Evolutionary conservation across 129 eudicot genomes (phyloP).

Genomic region (Sambucus nigra): DNA sequence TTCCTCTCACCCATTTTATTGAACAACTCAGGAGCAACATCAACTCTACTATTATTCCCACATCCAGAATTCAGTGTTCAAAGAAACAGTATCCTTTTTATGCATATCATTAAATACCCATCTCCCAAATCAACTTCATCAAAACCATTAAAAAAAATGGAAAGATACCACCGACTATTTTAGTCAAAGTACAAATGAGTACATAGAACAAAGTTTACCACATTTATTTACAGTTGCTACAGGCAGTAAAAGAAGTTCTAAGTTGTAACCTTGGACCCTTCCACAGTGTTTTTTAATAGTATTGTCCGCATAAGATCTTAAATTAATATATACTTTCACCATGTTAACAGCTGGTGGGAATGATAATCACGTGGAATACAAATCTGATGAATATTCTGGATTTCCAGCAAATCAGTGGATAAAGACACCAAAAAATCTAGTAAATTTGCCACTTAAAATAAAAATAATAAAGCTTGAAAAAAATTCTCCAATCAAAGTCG

Average conservation of each 20-base stretch:
- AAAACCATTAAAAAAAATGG: no score
- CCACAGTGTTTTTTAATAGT: no score
- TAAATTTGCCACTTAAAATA: no score
- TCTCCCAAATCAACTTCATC: conserved; percentile 31
- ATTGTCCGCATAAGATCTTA: no score
- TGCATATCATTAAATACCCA: conserved; percentile 31
- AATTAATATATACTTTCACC: no score
- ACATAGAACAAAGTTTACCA: no score
- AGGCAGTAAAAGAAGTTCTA: no score
- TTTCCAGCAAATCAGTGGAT: neutral
- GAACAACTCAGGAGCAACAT: conserved; percentile 34
- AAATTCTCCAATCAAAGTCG: no score
- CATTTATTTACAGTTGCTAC: no score
- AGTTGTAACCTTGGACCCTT: no score
- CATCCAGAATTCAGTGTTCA: conserved; percentile 49
- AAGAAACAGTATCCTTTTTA: conserved; percentile 39
- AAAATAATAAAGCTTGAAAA: no score
- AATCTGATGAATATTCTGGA: neutral
- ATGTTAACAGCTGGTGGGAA: neutral
- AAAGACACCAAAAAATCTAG: neutral
- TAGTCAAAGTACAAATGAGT: no score
- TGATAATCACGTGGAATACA: neutral
- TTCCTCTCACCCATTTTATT: conserved; percentile 32
- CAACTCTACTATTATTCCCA: conserved; percentile 26
- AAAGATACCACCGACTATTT: neutral